Evolutionary conservation across 768 basidiomycete species (phyloP), one percentile per base, ranked within the genome.

Genomic region (Boletus eberwhitei): DNA sequence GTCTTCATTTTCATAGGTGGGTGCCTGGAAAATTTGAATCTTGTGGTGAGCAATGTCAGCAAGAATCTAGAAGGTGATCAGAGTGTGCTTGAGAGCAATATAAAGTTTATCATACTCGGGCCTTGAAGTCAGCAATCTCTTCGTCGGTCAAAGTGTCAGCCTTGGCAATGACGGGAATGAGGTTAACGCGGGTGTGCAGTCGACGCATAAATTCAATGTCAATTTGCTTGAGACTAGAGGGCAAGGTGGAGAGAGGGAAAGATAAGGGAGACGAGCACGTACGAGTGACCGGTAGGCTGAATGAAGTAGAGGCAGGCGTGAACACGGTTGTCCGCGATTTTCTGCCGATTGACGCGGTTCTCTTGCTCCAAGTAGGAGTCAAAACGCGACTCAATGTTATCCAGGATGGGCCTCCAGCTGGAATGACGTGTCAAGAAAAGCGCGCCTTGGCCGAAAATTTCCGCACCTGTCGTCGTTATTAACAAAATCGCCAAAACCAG

Each of bases 221-320:
- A 66, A 99, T 89, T 59, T 94, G 94, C 75, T 98, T 98, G 65
- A 99, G 80, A 12, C 95, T 98, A 61, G 8, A 24, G 42, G 45
- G 13, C n/a, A 36, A 45, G 29, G 14, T 59, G 35, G 54, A 35
- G 12, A 19, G 0, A 7, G 14, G 8, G n/a, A 17, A 24, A 32
- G 32, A 14, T 36, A 8, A 8, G 8, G 34, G 3, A 22, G 16
- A 8, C 34, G 13, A 45, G 0, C 14, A 56, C 93, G 76, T 71
- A 97, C 93, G 95, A 87, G 72, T 99, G 97, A 56, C 97, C 96
- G 2, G 96, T 98, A 35, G 97, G 93, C 68, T 98, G 94, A 61
- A 99, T 95, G 73, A 99, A 99, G 79, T 99, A 99, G 53, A 99
- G 80, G 73, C 97, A 98, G 16, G 97, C 97, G 71, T 99, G 97